phyloP scores from a whole-genome alignment of 176 grass and related monocot species.

The Cenchrus americanus region DNA sequence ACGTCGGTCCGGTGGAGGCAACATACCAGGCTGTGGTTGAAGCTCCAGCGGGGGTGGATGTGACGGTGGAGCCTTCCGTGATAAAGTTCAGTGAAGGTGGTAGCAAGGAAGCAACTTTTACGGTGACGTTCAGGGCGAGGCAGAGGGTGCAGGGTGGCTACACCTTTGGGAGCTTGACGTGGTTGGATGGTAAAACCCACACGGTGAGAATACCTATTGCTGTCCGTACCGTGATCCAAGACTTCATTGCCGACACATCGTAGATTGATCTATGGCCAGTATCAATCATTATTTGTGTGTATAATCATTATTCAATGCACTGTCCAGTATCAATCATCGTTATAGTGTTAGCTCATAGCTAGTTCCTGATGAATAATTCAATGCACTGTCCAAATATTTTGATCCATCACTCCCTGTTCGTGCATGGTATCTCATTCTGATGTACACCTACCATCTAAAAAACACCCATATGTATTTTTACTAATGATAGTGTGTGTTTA shows the following conservation, averaged over 20 bases:
- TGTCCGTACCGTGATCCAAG: conserved; percentile 26
- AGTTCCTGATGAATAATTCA: too few species aligned
- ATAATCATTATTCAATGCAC: too few species aligned
- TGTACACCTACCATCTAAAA: too few species aligned
- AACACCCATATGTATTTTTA: too few species aligned
- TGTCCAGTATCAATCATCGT: too few species aligned
- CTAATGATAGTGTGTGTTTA: too few species aligned
- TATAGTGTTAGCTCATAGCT: too few species aligned
- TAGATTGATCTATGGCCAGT: neutral
- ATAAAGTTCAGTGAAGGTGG: neutral
- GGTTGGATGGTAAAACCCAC: neutral
- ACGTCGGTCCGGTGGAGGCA: neutral
- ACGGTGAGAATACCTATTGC: conserved; percentile 31
- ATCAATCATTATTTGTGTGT: too few species aligned
- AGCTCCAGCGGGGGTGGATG: neutral
- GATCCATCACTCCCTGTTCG: too few species aligned
- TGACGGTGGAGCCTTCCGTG: neutral
- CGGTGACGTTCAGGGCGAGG: neutral
- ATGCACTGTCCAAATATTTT: too few species aligned
- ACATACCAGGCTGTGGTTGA: conserved; percentile 5
- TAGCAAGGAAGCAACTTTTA: neutral
- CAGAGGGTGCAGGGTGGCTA: conserved; percentile 36
- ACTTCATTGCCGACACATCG: conserved; percentile 34
- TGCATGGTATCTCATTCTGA: too few species aligned
- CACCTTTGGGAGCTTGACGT: conserved; percentile 49